phyloP scores from a whole-genome alignment of 352 stramenopile species.

The Ochromonadaceae sp. region DNA sequence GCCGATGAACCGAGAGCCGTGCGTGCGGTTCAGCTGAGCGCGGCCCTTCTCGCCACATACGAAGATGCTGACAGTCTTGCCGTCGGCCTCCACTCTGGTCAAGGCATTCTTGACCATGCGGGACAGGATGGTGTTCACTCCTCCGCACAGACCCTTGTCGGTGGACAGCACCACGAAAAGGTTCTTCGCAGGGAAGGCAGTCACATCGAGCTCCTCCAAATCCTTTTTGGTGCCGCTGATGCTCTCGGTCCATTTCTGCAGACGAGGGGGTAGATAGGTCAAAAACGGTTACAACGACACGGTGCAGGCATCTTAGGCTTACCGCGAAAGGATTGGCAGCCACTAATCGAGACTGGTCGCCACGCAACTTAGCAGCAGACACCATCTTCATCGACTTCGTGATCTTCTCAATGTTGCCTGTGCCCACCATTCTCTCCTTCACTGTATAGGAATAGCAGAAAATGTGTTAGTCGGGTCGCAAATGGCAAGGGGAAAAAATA shows the following conservation, averaged over 20 bases:
- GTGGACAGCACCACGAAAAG: slow-evolving; percentile 86
- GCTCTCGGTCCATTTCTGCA: slow-evolving; percentile 52
- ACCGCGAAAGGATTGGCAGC: slow-evolving; percentile 56
- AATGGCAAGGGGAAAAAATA: background rate
- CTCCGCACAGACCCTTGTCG: slow-evolving; percentile 95
- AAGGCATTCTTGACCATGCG: slow-evolving; percentile 50
- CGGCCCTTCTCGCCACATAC: slow-evolving; percentile 92
- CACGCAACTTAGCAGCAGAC: slow-evolving; percentile 94
- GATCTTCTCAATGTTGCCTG: slow-evolving; percentile 99
- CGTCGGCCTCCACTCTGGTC: slow-evolving; percentile 37
- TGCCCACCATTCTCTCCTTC: slow-evolving; percentile 90
- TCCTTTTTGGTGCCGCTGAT: slow-evolving; percentile 52
- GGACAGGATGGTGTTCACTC: slow-evolving; percentile 90
- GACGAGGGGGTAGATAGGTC: slow-evolving; percentile 38
- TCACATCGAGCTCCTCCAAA: slow-evolving; percentile 64
- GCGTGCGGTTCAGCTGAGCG: slow-evolving; percentile 68
- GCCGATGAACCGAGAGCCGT: slow-evolving; percentile 41
- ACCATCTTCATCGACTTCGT: slow-evolving; percentile 99
- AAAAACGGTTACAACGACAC: slow-evolving; percentile 42
- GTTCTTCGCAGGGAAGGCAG: slow-evolving; percentile 51
- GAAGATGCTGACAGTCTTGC: slow-evolving; percentile 63
- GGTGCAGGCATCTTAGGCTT: slow-evolving; percentile 13
- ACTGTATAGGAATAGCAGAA: slow-evolving; percentile 33
- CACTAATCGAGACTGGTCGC: slow-evolving; percentile 74
- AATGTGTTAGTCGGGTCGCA: background rate